phyloP scores from a whole-genome alignment of 176 grass and related monocot genomes.

The Oryza meridionalis region DNA sequence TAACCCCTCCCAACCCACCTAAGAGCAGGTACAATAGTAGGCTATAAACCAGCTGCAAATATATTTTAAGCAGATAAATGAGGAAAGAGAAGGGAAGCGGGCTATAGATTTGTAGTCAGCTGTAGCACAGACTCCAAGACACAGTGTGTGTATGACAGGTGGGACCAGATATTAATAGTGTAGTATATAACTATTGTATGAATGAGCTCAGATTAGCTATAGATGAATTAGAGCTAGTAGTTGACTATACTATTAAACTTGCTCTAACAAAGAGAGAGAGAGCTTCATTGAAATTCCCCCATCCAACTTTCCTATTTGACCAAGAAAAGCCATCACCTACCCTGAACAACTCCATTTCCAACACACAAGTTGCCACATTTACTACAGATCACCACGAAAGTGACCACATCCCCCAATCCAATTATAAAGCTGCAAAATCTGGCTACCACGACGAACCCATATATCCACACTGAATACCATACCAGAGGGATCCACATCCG shows the following conservation, averaged over 20 bases:
- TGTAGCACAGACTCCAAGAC: no score
- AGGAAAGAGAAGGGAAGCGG: no score
- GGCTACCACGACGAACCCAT: not conserved
- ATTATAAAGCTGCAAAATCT: not conserved
- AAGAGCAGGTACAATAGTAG: no score
- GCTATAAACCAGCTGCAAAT: no score
- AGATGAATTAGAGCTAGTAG: no score
- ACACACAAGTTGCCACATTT: not conserved
- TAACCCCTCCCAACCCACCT: not conserved
- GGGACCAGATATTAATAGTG: no score
- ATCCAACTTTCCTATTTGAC: not conserved
- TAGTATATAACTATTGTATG: no score
- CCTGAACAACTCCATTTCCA: not conserved
- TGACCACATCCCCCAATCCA: not conserved
- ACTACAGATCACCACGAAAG: not conserved
- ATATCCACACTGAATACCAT: not conserved
- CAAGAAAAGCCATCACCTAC: slow-evolving; percentile 17
- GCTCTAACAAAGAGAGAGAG: not conserved
- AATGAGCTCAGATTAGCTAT: no score
- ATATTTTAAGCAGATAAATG: no score
- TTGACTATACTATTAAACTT: no score
- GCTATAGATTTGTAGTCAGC: no score
- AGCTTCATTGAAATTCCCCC: not conserved
- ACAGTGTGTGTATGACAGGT: no score
- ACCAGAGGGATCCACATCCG: not conserved